These are phyloP conservation scores for Leucaena leucocephala DNA, from an alignment of 306 rosid species.

Conservation along the genomic window DNA sequence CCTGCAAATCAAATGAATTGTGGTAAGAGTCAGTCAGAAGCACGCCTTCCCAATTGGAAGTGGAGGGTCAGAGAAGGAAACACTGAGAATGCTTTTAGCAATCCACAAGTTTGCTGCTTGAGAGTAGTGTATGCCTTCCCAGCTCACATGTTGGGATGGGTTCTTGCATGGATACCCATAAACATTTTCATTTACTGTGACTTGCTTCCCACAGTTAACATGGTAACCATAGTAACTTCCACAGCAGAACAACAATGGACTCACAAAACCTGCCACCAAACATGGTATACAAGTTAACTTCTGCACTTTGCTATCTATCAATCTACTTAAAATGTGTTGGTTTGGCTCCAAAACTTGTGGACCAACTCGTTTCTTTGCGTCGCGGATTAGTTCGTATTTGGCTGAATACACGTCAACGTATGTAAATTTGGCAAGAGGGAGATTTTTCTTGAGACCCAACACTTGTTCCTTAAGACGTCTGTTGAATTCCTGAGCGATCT, in stretches of 20 bases:
- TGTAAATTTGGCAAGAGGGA: slow-evolving; percentile 61
- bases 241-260: slow-evolving; percentile 80
- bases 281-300: slow-evolving; percentile 6
- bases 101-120: slow-evolving; percentile 74
- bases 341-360: slow-evolving; percentile 6
- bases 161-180: slow-evolving; percentile 74
- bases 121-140: slow-evolving; percentile 94
- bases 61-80: slow-evolving; percentile 71
- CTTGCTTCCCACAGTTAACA: slow-evolving; percentile 67
- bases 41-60: slow-evolving; percentile 68
- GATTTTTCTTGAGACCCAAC: slow-evolving; percentile 43
- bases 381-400: slow-evolving; percentile 64
- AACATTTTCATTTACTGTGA: slow-evolving; percentile 66
- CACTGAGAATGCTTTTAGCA: slow-evolving; percentile 57
- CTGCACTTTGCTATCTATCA: background rate
- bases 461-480: slow-evolving; percentile 61
- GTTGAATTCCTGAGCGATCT: slow-evolving; percentile 77
- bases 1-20: background rate
- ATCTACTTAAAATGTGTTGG: background rate
- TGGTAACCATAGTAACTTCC: slow-evolving; percentile 77
- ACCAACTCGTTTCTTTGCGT: slow-evolving; percentile 61
- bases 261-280: slow-evolving; percentile 66
- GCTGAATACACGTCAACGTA: slow-evolving; percentile 71
- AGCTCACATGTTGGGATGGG: slow-evolving; percentile 72
- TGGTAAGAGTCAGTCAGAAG: slow-evolving; percentile 19